Percentiles rank a stretch among this genome's conserved stretches.
phyloP scores from a whole-genome alignment of 768 basidiomycete genomes.

The Mycena indigotica region DNA sequence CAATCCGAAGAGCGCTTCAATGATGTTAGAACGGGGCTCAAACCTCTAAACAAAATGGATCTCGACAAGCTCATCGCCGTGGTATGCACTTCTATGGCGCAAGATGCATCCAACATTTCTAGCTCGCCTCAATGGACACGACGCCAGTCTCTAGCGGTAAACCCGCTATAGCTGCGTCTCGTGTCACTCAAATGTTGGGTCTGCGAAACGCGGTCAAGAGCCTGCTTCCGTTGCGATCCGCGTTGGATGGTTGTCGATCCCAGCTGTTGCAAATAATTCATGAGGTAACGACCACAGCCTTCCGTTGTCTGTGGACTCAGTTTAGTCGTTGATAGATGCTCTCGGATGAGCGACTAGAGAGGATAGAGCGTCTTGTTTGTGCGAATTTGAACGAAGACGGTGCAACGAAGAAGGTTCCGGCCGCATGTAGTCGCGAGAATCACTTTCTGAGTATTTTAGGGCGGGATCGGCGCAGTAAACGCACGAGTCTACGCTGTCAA shows the following conservation, averaged over 20 bases:
- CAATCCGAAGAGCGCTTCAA: conserved; percentile 75
- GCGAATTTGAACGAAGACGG: conserved; percentile 75
- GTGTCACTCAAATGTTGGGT: conserved; percentile 78
- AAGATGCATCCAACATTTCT: not conserved
- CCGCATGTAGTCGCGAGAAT: not conserved
- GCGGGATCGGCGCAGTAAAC: conserved; percentile 73
- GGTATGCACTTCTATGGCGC: conserved; percentile 37
- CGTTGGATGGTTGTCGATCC: conserved; percentile 59
- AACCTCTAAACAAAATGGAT: conserved; percentile 76
- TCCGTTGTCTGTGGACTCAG: not conserved
- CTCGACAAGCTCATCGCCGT: conserved; percentile 83
- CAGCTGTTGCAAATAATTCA: conserved; percentile 63
- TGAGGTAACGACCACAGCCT: conserved; percentile 58
- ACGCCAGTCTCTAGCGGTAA: conserved; percentile 56
- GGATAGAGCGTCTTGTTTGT: conserved; percentile 61
- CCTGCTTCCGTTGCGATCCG: conserved; percentile 62
- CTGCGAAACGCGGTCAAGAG: conserved; percentile 72
- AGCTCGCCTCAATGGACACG: conserved; percentile 72
- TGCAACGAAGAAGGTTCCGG: conserved; percentile 58
- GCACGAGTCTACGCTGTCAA: conserved; percentile 89
- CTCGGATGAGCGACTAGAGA: conserved; percentile 66
- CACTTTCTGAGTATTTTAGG: conserved; percentile 40
- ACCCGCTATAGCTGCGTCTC: conserved; percentile 52
- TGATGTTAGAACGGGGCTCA: conserved; percentile 68
- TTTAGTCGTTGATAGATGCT: conserved; percentile 55